A percentile compares a stretch with the other conserved stretches of the same genome.
Evolutionary conservation across 768 basidiomycete genomes (phyloP).

Genomic region (Pholiota conissans): DNA sequence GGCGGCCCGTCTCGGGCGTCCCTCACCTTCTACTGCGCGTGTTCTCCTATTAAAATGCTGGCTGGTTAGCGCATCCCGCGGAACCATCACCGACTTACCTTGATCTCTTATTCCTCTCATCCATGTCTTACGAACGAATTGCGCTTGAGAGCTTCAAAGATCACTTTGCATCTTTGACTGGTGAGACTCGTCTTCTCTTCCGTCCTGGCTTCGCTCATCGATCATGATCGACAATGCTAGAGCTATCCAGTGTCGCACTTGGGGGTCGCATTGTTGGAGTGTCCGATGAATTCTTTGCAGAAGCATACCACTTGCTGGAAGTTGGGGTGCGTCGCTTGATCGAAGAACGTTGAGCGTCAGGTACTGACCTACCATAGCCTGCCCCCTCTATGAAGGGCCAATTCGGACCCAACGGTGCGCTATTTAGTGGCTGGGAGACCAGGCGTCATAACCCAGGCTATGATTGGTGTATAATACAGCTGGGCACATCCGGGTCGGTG

Average conservation of each 20-base stretch:
- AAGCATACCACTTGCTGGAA: constrained; percentile 78
- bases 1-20: constrained; percentile 3
- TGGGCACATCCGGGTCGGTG: constrained; percentile 76
- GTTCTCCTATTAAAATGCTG: constrained; percentile 3
- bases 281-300: constrained; percentile 97
- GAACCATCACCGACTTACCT: neutral
- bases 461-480: constrained; percentile 93
- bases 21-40: neutral
- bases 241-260: constrained; percentile 84
- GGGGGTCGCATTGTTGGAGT: constrained; percentile 74
- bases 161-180: constrained; percentile 50
- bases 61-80: neutral
- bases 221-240: constrained; percentile 37
- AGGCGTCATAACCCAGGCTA: constrained; percentile 84
- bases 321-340: constrained; percentile 60
- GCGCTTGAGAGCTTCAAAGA: constrained; percentile 46
- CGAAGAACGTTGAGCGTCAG: neutral
- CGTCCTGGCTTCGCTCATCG: constrained; percentile 29
- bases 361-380: constrained; percentile 42
- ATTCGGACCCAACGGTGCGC: constrained; percentile 93
- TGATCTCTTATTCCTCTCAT: neutral
- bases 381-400: constrained; percentile 91
- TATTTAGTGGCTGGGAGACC: constrained; percentile 94
- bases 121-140: constrained; percentile 44
- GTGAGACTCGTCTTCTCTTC: constrained; percentile 30